Evolutionary conservation across 257 asterid species (phyloP), one percentile per base, ranked within the genome.

Genomic region (Echites panduratus): DNA sequence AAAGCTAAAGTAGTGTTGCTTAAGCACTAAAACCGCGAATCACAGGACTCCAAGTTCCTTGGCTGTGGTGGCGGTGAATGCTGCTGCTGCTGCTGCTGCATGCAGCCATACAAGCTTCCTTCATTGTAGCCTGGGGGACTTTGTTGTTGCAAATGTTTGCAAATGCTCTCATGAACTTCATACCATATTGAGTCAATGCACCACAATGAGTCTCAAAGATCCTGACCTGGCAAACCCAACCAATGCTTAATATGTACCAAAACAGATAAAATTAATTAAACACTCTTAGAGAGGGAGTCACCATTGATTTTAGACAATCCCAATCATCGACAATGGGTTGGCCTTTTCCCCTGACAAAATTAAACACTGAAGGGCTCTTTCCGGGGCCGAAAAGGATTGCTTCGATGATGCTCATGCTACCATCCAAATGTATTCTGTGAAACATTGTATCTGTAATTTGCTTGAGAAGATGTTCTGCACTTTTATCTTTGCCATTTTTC

Each of bases 151-250:
- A 94, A 13, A 89, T 88, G 65, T 91, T 94, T 4, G 96, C 97
- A 43, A 94, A 94, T 0, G 93, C 87, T 17, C 99, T 82, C 97
- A 84, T 89, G 78, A 91, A 89, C 58, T 91, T 94, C 98, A 94
- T 91, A 20, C 98, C 98, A 19, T 91, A 94, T 24, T 89, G 95
- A 0, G 88, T 89, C 75, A 94, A 45, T 0, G 84, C 73, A 0
- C 99, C 99, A 43, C 99, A 94, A 32, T 78, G 95, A 0, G 66
- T 74, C 82, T 94, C 99, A 24, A 88, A 94, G 50, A 87, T 27
- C 16, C 89, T 83, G 43, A 89, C 97, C 98, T 92, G 80, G 38
- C 14, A 12, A 68, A 53, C 38, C 27, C 20, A 19, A 7, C 27
- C 29, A 64, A 17, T 9, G 8, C 38, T 64, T 4, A 19, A 19